Base-by-base conservation (phyloP, 179 eudicot genomes). In the Gypsophila paniculata region DNA sequence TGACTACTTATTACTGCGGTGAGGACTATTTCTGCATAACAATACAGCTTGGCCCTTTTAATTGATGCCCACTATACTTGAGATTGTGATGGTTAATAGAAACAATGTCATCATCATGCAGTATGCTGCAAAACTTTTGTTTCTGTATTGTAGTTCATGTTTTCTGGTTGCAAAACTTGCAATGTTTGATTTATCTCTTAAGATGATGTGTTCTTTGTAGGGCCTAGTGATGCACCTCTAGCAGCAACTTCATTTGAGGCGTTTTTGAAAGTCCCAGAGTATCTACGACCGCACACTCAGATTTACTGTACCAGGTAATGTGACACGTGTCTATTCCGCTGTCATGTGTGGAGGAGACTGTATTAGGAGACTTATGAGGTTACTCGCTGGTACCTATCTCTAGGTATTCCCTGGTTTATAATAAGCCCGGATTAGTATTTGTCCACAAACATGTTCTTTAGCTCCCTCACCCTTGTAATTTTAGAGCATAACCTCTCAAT, bases 1-100 rank as follows among this genome's bases (percentile, higher is more conserved):
- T 94, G 73, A 94, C 99, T 12, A 94, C 99, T 61, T 94, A 91
- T 78, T 94, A 94, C 68, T 85, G 90, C 42, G 99, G 99, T 94
- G 76, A 78, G 87, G 34, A 77, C 68, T 22, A 17, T 48, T 62
- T 62, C 18, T 78, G 48, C 61, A 21, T 68, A 6, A 14, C 9
- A 19, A 68, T 61, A 54, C n/a, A n/a, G n/a, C n/a, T n/a, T n/a
- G n/a, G n/a, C n/a, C n/a, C n/a, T n/a, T n/a, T n/a, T n/a, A n/a
- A n/a, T n/a, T n/a, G n/a, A n/a, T n/a, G n/a, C n/a, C n/a, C n/a
- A n/a, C n/a, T n/a, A n/a, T n/a, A n/a, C n/a, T n/a, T n/a, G n/a
- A n/a, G n/a, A n/a, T n/a, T n/a, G n/a, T n/a, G n/a, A n/a, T n/a
- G n/a, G n/a, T n/a, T n/a, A n/a, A n/a, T n/a, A n/a, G n/a, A n/a